Conservation (phyloP, 2,329 filamentous ascomycete genomes). For the Cephalotrichum gorgonifer region DNA sequence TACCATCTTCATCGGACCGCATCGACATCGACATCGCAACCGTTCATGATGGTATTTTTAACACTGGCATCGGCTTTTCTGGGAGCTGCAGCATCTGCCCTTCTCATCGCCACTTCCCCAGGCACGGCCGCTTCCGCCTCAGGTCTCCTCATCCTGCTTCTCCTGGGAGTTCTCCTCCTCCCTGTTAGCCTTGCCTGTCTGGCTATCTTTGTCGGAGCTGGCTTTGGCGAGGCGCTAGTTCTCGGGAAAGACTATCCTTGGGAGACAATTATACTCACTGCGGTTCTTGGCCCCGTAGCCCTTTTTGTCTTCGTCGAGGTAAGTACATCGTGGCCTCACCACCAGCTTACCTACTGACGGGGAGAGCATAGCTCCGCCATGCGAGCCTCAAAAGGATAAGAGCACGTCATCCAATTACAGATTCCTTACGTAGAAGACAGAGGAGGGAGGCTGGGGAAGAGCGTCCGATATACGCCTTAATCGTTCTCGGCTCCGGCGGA, state of each 20-base stretch:
- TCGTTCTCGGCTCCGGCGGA: constrained; percentile 79
- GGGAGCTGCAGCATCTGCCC: too few relatives aligned
- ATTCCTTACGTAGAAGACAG: not conserved
- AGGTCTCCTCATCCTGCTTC: not conserved
- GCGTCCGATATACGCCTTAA: constrained; percentile 5
- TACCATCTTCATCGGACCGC: too few relatives aligned
- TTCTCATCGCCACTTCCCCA: not conserved
- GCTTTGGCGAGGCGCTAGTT: too few relatives aligned
- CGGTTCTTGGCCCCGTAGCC: not conserved
- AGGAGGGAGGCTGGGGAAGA: not conserved
- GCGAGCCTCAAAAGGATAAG: not conserved
- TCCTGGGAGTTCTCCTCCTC: not conserved
- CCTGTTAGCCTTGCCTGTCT: not conserved
- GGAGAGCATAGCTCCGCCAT: not conserved
- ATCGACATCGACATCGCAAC: too few relatives aligned
- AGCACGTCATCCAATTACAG: not conserved
- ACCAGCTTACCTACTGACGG: not conserved
- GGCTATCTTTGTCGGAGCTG: too few relatives aligned
- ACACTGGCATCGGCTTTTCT: too few relatives aligned
- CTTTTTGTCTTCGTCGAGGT: not conserved
- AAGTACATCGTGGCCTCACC: not conserved
- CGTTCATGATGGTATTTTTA: too few relatives aligned
- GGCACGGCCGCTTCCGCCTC: not conserved
- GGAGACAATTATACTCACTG: not conserved
- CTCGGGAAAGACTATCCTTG: too few relatives aligned